Percentiles rank a stretch among this genome's conserved stretches.
Conservation (phyloP, 148 eudicot species). For the Cornus suecica region DNA sequence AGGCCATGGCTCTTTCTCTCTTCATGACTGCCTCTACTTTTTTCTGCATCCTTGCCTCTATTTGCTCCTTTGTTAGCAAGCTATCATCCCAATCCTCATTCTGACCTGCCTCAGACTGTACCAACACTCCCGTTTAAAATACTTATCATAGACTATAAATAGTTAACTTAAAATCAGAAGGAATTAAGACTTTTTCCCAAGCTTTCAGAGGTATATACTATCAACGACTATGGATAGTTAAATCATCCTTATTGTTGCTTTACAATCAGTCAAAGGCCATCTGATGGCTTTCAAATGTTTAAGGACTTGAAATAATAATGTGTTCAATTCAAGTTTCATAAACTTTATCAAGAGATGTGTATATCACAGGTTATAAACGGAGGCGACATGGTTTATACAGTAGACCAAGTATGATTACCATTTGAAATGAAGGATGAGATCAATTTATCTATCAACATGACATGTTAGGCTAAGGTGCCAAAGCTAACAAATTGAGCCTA, state of each 20-base stretch:
- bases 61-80: conserved; percentile 76
- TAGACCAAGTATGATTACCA: too few species aligned
- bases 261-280: neutral
- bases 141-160: too few species aligned
- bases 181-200: neutral
- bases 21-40: conserved; percentile 79
- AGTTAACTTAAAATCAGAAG: neutral
- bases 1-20: conserved; percentile 94
- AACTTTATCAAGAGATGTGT: neutral
- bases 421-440: neutral
- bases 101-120: conserved; percentile 39
- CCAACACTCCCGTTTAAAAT: neutral
- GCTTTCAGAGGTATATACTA: neutral
- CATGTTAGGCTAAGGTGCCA: neutral
- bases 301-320: neutral
- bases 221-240: neutral
- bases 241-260: neutral
- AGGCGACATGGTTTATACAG: neutral
- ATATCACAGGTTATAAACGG: neutral
- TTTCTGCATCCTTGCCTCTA: conserved; percentile 62
- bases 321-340: neutral
- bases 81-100: conserved; percentile 87
- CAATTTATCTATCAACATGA: neutral
- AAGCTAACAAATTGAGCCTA: neutral
- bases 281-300: neutral